Evolutionary conservation across 371 early-diverging fungal genomes (phyloP).

Genomic region (Gilbertella persicaria): DNA sequence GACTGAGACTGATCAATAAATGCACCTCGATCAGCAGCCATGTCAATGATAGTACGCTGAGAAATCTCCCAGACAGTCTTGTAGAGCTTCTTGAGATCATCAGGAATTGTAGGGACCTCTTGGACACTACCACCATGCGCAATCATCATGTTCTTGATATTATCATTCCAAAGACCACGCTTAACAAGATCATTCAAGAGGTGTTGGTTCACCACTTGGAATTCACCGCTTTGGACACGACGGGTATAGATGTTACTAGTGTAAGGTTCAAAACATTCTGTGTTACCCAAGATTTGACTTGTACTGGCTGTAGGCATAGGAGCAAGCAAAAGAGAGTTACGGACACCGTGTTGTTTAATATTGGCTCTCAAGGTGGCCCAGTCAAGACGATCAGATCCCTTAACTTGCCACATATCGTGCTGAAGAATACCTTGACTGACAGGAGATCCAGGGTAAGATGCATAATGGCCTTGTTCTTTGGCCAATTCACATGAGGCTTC

Average conservation of each 20-base stretch:
- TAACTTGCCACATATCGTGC: constrained; percentile 93
- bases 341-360: constrained; percentile 91
- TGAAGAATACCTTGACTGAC: constrained; percentile 94
- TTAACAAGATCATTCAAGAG: constrained; percentile 94
- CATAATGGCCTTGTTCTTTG: constrained; percentile 82
- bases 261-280: constrained; percentile 99
- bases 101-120: constrained; percentile 75
- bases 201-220: constrained; percentile 99
- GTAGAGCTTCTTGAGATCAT: constrained; percentile 93
- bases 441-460: constrained; percentile 91
- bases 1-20: constrained; percentile 99
- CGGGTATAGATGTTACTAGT: constrained; percentile 98
- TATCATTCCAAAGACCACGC: constrained; percentile 94
- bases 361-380: constrained; percentile 88
- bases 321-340: constrained; percentile 97
- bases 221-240: constrained; percentile 98
- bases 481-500: constrained; percentile 97
- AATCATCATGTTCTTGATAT: constrained; percentile 97
- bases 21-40: constrained; percentile 95
- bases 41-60: constrained; percentile 84
- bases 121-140: constrained; percentile 96
- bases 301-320: constrained; percentile 99
- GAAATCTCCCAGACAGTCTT: constrained; percentile 99
- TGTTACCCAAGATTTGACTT: constrained; percentile 98
- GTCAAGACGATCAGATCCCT: constrained; percentile 85